Base-by-base conservation (phyloP, 108 stramenopile species). In the Chaetoceros muelleri region DNA sequence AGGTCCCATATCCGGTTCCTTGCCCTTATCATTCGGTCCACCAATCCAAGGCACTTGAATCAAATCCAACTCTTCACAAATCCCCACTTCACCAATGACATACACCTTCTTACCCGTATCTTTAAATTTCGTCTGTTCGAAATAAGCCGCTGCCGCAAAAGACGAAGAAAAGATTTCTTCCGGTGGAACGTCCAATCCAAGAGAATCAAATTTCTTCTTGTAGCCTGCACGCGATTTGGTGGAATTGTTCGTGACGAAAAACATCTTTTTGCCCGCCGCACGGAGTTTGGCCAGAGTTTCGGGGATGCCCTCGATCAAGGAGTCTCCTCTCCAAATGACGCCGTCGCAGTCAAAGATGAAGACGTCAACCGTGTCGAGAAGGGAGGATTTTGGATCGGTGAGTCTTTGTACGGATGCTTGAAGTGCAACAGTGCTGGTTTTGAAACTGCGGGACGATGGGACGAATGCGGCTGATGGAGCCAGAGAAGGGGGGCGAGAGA, bases 261-360 rank as follows among this genome's bases (percentile, higher is more conserved):
- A 96, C 69, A 92, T 87, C 60, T 89, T 84, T 74, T 98, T 98
- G 19, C 96, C 94, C 16, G 79, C 62, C 20, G 76, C 62, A 21
- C 94, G 80, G 1, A 96, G 79, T 58, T 78, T 82, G 13, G 74
- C 85, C 19, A 97, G 72, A 7, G 91, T 94, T 57, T 93, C 91
- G 18, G 93, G 92, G n/a, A 97, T 83, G 5, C 92, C 88, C 44
- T 81, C 80, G 59, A 97, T 95, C 50, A 97, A 60, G 17, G 84
- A 86, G 62, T 97, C 95, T 3, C 96, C 96, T 81, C 87, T 85
- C 95, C 98, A 98, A 64, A 98, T 96, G 49, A 98, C 98, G 57
- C 98, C 98, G 65, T 98, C 98, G 52, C 98, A 98, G 73, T 98
- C 98, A 65, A 98, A 98, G 61, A 98, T 98, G 62, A 98, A 98